These are phyloP conservation scores for Huntiella moniliformis DNA, from an alignment of 2,329 filamentous ascomycete species.

Conservation along the genomic window DNA sequence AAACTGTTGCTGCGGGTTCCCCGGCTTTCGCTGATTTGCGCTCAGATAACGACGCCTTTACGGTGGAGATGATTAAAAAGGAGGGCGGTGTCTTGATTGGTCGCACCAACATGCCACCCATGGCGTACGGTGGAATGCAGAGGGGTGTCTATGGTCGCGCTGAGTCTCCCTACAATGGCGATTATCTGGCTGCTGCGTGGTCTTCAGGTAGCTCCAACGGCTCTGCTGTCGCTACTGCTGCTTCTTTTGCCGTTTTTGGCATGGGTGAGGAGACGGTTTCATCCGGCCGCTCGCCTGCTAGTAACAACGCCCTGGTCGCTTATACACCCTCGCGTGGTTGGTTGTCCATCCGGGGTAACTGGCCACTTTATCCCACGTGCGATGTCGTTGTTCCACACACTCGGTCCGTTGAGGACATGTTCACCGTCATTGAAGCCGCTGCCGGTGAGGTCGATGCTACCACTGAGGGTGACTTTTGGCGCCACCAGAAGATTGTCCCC, in stretches of 20 bases:
- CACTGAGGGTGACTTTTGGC: conserved; percentile 32
- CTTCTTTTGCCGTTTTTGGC: conserved; percentile 33
- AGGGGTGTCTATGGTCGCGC: conserved; percentile 36
- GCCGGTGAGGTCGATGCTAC: conserved; percentile 22
- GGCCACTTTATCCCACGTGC: conserved; percentile 37
- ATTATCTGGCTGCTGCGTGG: conserved; percentile 34
- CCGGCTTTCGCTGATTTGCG: conserved; percentile 32
- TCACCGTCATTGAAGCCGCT: conserved; percentile 29
- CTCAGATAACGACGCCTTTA: conserved; percentile 32
- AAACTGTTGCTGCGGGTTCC: conserved; percentile 34
- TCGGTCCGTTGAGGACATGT: conserved; percentile 29
- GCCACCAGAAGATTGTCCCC: conserved; percentile 27
- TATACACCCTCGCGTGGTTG: conserved; percentile 36
- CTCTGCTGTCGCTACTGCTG: conserved; percentile 29
- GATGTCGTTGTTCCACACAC: conserved; percentile 36
- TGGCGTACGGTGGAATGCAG: conserved; percentile 40
- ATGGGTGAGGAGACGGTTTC: conserved; percentile 37
- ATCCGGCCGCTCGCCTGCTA: conserved; percentile 35
- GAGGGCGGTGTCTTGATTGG: conserved; percentile 30
- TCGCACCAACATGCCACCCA: conserved; percentile 19
- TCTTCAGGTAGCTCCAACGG: conserved; percentile 40
- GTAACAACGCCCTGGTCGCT: conserved; percentile 35
- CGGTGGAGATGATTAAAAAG: conserved; percentile 26
- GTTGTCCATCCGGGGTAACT: conserved; percentile 31
- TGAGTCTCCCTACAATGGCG: conserved; percentile 34